Evolutionary conservation across 805 yeast genomes (phyloP).

Genomic region (Yueomyces sinensis): DNA sequence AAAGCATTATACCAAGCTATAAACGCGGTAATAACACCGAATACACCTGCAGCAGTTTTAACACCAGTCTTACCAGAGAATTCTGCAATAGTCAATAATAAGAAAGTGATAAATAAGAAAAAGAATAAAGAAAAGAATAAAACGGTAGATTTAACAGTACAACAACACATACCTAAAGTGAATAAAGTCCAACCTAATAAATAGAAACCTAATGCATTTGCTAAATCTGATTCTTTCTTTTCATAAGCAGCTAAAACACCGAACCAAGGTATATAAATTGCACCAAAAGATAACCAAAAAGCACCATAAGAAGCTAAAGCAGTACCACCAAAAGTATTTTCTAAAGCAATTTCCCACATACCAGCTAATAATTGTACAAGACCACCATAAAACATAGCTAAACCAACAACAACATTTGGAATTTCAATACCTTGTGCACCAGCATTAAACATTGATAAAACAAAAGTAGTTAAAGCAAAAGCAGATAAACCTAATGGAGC

Average conservation of each 20-base stretch:
- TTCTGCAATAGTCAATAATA: slow-evolving; percentile 40
- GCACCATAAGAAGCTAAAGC: slow-evolving; percentile 54
- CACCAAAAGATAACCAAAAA: slow-evolving; percentile 56
- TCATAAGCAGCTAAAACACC: slow-evolving; percentile 44
- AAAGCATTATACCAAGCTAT: slow-evolving; percentile 61
- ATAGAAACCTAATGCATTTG: slow-evolving; percentile 45
- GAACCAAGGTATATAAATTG: slow-evolving; percentile 45
- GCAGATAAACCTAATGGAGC: slow-evolving; percentile 52
- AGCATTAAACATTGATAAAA: slow-evolving; percentile 41
- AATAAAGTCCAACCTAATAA: slow-evolving; percentile 52
- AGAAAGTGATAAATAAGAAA: slow-evolving; percentile 39
- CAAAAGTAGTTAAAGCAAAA: slow-evolving; percentile 51
- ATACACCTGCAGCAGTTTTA: slow-evolving; percentile 46
- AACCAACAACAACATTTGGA: slow-evolving; percentile 43
- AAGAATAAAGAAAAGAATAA: slow-evolving; percentile 48
- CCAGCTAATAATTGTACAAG: slow-evolving; percentile 48
- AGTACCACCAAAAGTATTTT: slow-evolving; percentile 56
- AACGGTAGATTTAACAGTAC: slow-evolving; percentile 52
- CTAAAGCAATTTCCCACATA: slow-evolving; percentile 50
- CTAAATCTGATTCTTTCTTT: slow-evolving; percentile 24
- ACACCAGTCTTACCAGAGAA: slow-evolving; percentile 30
- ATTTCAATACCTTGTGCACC: slow-evolving; percentile 37
- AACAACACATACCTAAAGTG: slow-evolving; percentile 38
- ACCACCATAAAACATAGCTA: slow-evolving; percentile 55
- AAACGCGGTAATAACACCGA: slow-evolving; percentile 49